Evolutionary conservation across 148 eudicot species (phyloP).

Genomic region (Talinum fruticosum): DNA sequence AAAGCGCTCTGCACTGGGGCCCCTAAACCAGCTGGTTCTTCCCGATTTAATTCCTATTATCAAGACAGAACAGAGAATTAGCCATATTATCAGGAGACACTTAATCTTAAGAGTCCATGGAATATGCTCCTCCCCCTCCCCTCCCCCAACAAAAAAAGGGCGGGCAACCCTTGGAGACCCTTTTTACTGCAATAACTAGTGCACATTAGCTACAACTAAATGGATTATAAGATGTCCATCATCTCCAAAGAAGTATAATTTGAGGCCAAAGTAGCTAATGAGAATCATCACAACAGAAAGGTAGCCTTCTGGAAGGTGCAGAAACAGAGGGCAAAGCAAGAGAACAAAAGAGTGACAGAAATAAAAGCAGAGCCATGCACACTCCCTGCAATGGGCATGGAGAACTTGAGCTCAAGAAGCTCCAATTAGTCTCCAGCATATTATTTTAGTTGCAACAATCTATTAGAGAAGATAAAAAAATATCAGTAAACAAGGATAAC

Average conservation of each 20-base stretch:
- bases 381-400: background rate
- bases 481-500: background rate
- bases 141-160: background rate
- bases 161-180: background rate
- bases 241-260: background rate
- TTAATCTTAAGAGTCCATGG: background rate
- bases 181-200: background rate
- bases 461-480: too few relatives aligned
- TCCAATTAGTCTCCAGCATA: too few relatives aligned
- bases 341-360: background rate
- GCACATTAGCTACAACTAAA: background rate
- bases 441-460: too few relatives aligned
- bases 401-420: too few relatives aligned
- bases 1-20: slow-evolving; percentile 67
- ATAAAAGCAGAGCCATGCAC: background rate
- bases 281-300: background rate
- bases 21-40: slow-evolving; percentile 94
- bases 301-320: background rate
- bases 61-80: slow-evolving; percentile 19
- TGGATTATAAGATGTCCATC: background rate
- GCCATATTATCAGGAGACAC: background rate
- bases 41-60: slow-evolving; percentile 78
- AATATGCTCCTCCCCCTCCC: background rate
- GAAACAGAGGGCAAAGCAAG: background rate
- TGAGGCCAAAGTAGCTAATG: background rate